Conservation (phyloP, 2,329 filamentous ascomycete genomes). For the Arthrobotrys pseudoclavata region DNA sequence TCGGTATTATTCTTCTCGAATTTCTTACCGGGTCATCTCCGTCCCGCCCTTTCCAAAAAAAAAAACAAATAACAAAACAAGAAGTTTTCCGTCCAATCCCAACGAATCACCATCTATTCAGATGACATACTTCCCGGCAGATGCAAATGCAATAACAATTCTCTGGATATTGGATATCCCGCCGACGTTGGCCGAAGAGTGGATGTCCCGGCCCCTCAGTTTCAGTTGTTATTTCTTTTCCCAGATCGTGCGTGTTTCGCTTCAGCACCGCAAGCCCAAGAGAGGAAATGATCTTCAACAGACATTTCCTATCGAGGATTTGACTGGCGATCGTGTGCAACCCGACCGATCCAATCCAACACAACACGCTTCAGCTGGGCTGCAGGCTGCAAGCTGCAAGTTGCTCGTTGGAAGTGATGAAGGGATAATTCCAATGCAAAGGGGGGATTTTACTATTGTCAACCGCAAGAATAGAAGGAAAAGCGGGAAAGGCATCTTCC, state of each 20-base stretch:
- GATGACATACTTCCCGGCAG: conserved; percentile 13
- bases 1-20: conserved; percentile 6
- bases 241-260: conserved; percentile 5
- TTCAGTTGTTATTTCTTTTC: neutral
- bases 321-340: conserved; percentile 52
- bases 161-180: neutral
- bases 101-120: conserved; percentile 8
- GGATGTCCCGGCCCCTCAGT: conserved; percentile 9
- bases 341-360: conserved; percentile 30
- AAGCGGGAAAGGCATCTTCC: conserved; percentile 10
- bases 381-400: conserved; percentile 6
- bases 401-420: conserved; percentile 4
- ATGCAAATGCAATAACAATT: conserved; percentile 1
- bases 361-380: conserved; percentile 13
- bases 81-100: neutral
- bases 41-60: neutral
- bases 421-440: conserved; percentile 7
- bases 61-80: neutral
- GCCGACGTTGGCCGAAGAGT: neutral
- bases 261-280: neutral
- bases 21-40: conserved; percentile 12
- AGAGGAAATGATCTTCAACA: conserved; percentile 26
- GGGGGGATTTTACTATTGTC: neutral
- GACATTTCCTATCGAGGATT: conserved; percentile 33
- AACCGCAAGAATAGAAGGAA: neutral